Base-by-base conservation (phyloP, 805 yeast genomes). In the Blastobotrys chiropterorum region DNA sequence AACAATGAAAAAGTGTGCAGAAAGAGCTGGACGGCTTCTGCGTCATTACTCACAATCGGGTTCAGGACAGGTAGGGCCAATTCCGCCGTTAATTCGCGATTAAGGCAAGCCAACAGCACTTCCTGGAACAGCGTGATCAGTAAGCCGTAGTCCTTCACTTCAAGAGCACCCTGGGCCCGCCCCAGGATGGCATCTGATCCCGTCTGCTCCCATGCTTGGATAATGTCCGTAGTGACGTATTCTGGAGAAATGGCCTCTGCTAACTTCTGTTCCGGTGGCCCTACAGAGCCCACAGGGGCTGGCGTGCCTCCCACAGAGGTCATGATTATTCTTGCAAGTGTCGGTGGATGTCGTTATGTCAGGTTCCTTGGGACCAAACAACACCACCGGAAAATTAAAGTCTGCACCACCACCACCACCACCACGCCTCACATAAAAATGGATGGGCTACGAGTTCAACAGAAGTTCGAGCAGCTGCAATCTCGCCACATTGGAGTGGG, bases 401-500 rank as follows among this genome's bases (percentile, higher is more conserved):
- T 26, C n/a, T n/a, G n/a, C n/a, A n/a, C n/a, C n/a, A n/a, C 46
- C 49, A 26, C 21, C 30, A 19, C 30, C 21, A 14, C 46, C 11
- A n/a, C 15, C 15, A 38, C 45, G 44, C 3, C 45, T n/a, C 7
- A 44, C 44, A 11, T 49, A 48, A 11, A 38, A 14, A 38, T 88
- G 3, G 90, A 85, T 58, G 81, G 79, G 66, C 71, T 80, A 19
- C 71, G 85, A 56, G 86, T 82, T 43, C 74, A 74, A 54, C 84
- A 79, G 59, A 71, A 73, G 46, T 82, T 73, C 62, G 80, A 79
- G 46, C 76, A 72, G 31, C 71, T 80, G 48, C 82, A 81, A 59
- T 62, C 80, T 43, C 80, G 83, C 61, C 81, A 85, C 62, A 71
- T 84, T 19, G 96, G 95, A 1, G 66, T 90, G 0, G 97, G 97